Conservation (phyloP, 371 early-diverging fungal species). For the Rhizopus stolonifer region DNA sequence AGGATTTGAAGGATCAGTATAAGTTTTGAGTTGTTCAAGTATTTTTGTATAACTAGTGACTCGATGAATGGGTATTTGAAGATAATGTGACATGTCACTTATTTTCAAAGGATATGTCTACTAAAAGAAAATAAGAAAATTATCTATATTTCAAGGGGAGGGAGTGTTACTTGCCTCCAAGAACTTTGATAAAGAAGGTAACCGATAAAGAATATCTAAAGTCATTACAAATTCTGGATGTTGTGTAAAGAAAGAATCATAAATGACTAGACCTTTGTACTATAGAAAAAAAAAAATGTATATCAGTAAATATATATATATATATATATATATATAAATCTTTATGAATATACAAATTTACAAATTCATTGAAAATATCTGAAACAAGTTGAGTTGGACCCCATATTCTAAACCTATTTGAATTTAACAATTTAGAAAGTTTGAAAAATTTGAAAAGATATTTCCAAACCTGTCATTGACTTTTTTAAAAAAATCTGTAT, state of each 20-base stretch:
- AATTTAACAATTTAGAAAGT: no score
- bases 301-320: no score
- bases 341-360: slow-evolving; percentile 9
- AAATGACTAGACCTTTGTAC: not conserved
- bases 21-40: slow-evolving; percentile 11
- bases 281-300: no score
- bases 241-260: slow-evolving; percentile 10
- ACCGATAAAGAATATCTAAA: slow-evolving; percentile 23
- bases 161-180: no score
- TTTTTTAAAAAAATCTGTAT: slow-evolving; percentile 8
- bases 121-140: no score
- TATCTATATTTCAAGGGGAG: no score
- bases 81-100: slow-evolving; percentile 5
- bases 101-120: slow-evolving; percentile 2
- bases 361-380: slow-evolving; percentile 29
- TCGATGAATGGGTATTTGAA: slow-evolving; percentile 16
- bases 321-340: no score
- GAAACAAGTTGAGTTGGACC: slow-evolving; percentile 41
- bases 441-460: not conserved
- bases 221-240: slow-evolving; percentile 19
- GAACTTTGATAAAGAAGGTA: slow-evolving; percentile 25
- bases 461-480: slow-evolving; percentile 20
- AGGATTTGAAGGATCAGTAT: slow-evolving; percentile 24
- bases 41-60: slow-evolving; percentile 9
- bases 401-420: slow-evolving; percentile 28